Percentiles rank a stretch among this genome's conserved stretches.
phyloP scores from a whole-genome alignment of 176 grass and related monocot genomes.

The Phragmites australis region DNA sequence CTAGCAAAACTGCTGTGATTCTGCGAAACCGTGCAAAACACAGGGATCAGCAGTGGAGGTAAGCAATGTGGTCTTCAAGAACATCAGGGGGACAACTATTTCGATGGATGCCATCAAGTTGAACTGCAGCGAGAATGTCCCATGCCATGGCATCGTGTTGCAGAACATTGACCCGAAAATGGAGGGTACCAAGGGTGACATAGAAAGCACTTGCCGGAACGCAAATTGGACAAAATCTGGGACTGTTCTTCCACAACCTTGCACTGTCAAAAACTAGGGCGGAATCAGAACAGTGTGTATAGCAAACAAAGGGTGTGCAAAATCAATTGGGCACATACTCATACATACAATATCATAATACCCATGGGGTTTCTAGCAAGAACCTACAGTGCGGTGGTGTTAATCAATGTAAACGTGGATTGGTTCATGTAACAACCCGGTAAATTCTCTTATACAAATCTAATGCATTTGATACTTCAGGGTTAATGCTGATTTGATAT shows the following conservation, averaged over 20 bases:
- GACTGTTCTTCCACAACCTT: conserved; percentile 49
- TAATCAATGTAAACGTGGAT: background rate
- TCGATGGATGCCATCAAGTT: conserved; percentile 54
- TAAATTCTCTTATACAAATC: too few species aligned
- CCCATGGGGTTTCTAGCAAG: background rate
- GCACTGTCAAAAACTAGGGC: conserved; percentile 1
- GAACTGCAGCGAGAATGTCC: conserved; percentile 47
- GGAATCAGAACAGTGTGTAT: background rate
- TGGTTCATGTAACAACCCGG: too few species aligned
- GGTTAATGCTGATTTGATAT: too few species aligned
- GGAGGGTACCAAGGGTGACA: background rate
- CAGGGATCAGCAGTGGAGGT: conserved; percentile 48
- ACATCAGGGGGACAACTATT: conserved; percentile 65
- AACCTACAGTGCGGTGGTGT: background rate
- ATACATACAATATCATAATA: background rate
- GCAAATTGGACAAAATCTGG: conserved; percentile 47
- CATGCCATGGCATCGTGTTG: conserved; percentile 46
- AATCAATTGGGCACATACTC: background rate
- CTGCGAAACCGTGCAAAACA: background rate
- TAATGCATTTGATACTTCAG: too few species aligned
- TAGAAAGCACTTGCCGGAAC: conserved; percentile 36
- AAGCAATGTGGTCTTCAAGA: conserved; percentile 54
- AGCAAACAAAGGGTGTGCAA: background rate
- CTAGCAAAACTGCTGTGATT: too few species aligned
- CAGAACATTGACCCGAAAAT: conserved; percentile 45